Base-by-base conservation (phyloP, 805 yeast genomes). In the Candida ponderosae region DNA sequence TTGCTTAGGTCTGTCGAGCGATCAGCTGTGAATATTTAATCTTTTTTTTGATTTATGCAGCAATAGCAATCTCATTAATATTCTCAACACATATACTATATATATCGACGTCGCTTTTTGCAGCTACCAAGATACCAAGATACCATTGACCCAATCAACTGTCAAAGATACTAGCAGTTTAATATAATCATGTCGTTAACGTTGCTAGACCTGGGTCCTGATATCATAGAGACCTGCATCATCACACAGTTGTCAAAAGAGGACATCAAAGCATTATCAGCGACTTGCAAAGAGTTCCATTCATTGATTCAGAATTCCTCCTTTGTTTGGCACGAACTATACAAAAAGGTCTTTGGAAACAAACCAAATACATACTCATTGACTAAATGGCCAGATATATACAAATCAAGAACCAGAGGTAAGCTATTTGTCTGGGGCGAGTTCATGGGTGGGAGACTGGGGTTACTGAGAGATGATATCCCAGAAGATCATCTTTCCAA, bases 401-500 rank as follows among this genome's bases (percentile, higher is more conserved):
- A 66, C 53, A 47, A 54, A 16, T 35, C 62, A 23, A 56, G 82
- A 28, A 46, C 58, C 4, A 41, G 48, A 7, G 69, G 71, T 7
- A 51, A 62, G 29, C 42, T 77, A 4, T 65, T 57, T 40, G 68
- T 79, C 0, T 75, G 84, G 84, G 75, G 79, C 4, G 43, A 63
- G 9, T 45, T 62, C 13, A 41, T 50, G 14, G 53, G 58, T 28
- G 73, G 74, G 7, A 52, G 81, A 29, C 51, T 77, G 31, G 83
- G 82, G 1, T 64, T 59, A 39, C 36, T 54, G 2, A 32, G 57
- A 2, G 47, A 48, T 3, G 54, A 55, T 19, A 47, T 59, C 10
- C 62, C 65, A 4, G 31, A 21, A 11, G 46, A 45, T 8, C 43
- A 51, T 43, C 21, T 56, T 26, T 32, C 40, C 34, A 43, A 49